Evolutionary conservation across 2,329 filamentous ascomycete genomes (phyloP), one percentile per base, ranked within the genome.

Genomic region (Aspergillus piperis): DNA sequence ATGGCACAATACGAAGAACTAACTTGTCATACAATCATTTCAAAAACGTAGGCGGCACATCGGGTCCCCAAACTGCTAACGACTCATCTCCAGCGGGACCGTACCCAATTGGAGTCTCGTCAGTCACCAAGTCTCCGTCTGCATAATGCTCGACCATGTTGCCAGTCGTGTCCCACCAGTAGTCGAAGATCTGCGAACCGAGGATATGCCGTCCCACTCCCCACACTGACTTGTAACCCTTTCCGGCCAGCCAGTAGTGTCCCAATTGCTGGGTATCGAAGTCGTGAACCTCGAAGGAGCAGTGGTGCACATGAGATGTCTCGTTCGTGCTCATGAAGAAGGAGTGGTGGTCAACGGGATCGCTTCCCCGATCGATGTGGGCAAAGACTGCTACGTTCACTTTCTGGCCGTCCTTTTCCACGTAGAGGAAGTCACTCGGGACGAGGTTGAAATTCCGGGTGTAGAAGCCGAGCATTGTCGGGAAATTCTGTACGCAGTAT

Each of bases 231-330:
- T 71, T 72, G 55, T 82, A 84, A 0, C 74, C 77, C 59, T 81
- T 80, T 8, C 72, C 63, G 0, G 70, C 75, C 32, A 85, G 69
- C 79, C 80, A 84, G 54, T 83, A 77, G 63, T 85, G 83, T 0
- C 83, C 83, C 1, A 84, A 66, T 3, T 76, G 70, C 73, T 85
- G 82, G 1, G 78, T 80, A 59, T 84, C 82, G 53, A 82, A 82
- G 61, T 84, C 80, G 49, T 83, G 78, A 0, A 83, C 80, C 58
- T 84, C 82, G 53, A 82, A 84, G 0, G 71, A 75, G 39, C 75
- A 77, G 66, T 84, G 82, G 55, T 84, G 82, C 0, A 84, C 80
- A 62, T 83, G 81, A 0, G 69, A 62, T 30, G 64, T 67, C 0
- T 62, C 50, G n/a, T 69, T 68, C 0, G 66, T 64, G 17, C 62